A percentile compares a stretch with the other conserved stretches of the same genome.
phyloP scores from a whole-genome alignment of 139 green algal genomes.

The Pleodorina starrii region DNA sequence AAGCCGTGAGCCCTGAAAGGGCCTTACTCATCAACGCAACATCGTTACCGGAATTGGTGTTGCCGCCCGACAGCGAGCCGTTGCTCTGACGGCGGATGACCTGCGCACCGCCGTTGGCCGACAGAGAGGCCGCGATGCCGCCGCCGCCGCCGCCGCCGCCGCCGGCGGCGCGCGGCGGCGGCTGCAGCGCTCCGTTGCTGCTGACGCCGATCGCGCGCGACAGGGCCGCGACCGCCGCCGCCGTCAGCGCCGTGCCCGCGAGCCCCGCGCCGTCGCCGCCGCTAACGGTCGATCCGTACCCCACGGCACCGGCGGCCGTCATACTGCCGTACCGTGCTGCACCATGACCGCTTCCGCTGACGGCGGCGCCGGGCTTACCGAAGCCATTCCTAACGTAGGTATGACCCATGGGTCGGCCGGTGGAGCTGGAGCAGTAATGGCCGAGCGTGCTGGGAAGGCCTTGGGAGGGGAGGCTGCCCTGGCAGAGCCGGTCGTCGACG shows the following conservation, averaged over 20 bases:
- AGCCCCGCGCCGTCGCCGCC: neutral
- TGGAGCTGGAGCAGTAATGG: neutral
- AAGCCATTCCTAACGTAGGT: neutral
- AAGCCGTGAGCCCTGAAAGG: neutral
- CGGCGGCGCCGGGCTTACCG: neutral
- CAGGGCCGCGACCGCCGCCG: neutral
- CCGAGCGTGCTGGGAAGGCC: neutral
- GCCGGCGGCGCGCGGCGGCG: neutral
- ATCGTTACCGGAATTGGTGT: neutral
- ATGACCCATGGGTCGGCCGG: neutral
- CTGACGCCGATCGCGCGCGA: neutral
- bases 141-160: neutral
- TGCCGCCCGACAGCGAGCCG: neutral
- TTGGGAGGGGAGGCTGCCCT: neutral
- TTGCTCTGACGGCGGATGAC: slow-evolving; percentile 3
- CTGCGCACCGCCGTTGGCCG: neutral
- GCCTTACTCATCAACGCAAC: slow-evolving; percentile 7
- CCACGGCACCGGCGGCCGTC: neutral
- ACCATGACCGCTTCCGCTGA: neutral
- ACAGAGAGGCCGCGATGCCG: too few relatives aligned
- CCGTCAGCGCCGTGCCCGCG: neutral
- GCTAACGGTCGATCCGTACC: neutral
- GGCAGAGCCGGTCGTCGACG: neutral
- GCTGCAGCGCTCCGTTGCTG: neutral
- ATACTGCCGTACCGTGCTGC: neutral